A percentile compares a stretch with the other conserved stretches of the same genome.
Evolutionary conservation across 2,329 filamentous ascomycete species (phyloP).

Genomic region (Xylariaceae sp.): DNA sequence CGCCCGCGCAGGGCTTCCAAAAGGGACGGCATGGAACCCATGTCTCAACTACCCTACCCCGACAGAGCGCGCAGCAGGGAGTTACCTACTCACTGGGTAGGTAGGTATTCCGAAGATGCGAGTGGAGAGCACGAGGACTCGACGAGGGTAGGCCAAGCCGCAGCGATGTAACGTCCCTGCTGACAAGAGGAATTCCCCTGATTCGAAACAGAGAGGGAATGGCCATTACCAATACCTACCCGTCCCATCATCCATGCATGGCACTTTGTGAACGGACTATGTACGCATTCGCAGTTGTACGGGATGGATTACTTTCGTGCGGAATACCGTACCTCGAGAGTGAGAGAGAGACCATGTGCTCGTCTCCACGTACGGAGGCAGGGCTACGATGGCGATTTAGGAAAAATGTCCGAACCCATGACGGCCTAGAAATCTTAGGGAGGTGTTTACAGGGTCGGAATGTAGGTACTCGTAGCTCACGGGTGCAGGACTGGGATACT

Average conservation of each 20-base stretch:
- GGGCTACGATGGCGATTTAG: conserved; percentile 8
- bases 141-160: conserved; percentile 2
- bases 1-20: conserved; percentile 4
- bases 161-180: conserved; percentile 21
- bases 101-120: not conserved
- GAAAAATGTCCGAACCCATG: conserved; percentile 8
- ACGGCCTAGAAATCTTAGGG: conserved; percentile 5
- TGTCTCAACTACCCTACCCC: conserved; percentile 11
- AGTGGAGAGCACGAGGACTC: conserved; percentile 9
- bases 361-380: conserved; percentile 10
- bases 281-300: too few species aligned
- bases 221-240: conserved; percentile 1
- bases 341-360: conserved; percentile 10
- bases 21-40: conserved; percentile 10
- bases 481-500: too few species aligned
- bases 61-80: conserved; percentile 12
- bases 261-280: conserved; percentile 14
- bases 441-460: not conserved
- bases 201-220: conserved; percentile 16
- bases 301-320: not conserved
- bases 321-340: not conserved
- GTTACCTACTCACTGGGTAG: not conserved
- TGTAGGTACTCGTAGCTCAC: too few species aligned
- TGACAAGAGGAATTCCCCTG: conserved; percentile 19
- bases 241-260: conserved; percentile 13